Evolutionary conservation across 106 monocot species (phyloP).

Genomic region (Dendrobium catenatum): DNA sequence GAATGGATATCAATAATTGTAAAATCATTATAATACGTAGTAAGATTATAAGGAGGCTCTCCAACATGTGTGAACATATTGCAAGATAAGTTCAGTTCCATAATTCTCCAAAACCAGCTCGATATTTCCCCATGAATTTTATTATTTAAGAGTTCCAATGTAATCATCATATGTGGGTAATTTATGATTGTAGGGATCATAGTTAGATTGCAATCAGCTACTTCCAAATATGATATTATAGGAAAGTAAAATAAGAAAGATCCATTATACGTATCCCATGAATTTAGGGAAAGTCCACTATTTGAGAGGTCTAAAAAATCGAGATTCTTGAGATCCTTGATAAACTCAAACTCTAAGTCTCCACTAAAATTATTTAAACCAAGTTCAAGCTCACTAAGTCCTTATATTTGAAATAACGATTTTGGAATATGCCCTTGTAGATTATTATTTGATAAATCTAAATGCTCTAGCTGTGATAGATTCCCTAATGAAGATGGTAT

Average conservation of each 20-base stretch:
- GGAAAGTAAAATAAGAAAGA: constrained; percentile 5
- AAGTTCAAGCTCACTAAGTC: too few relatives aligned
- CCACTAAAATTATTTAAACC: constrained; percentile 30
- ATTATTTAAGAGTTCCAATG: constrained; percentile 58
- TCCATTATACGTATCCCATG: background rate
- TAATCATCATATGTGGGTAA: constrained; percentile 10
- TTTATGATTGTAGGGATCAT: constrained; percentile 35
- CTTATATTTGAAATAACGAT: too few relatives aligned
- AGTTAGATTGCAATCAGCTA: constrained; percentile 31
- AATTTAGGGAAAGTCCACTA: constrained; percentile 38
- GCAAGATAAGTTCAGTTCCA: constrained; percentile 38
- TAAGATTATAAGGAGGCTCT: constrained; percentile 11
- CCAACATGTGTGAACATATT: constrained; percentile 49
- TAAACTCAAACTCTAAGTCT: constrained; percentile 14
- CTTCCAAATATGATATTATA: constrained; percentile 16
- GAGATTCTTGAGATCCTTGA: constrained; percentile 26
- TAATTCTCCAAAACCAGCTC: constrained; percentile 47
- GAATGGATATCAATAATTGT: constrained; percentile 40
- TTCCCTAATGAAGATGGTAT: constrained; percentile 4
- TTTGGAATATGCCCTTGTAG: too few relatives aligned
- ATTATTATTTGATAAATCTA: constrained; percentile 57
- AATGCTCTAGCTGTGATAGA: constrained; percentile 23
- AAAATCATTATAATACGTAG: too few relatives aligned
- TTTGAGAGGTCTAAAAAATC: constrained; percentile 34
- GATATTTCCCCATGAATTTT: constrained; percentile 44